Conservation (phyloP, 2,329 filamentous ascomycete species). For the Beauveria caledonica region DNA sequence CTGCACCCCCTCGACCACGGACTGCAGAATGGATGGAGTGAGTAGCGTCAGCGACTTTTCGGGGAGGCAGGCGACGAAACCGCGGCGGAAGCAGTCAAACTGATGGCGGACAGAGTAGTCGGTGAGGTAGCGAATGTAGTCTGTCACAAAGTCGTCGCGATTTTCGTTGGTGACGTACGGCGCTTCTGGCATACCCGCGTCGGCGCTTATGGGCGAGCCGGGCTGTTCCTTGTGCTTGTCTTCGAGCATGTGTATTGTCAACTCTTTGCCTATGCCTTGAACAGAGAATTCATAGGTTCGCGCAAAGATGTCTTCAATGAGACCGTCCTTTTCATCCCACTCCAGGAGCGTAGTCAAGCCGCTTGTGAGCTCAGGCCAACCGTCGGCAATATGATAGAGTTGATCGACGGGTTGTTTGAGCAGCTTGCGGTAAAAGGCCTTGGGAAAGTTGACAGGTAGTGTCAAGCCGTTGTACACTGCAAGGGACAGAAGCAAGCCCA, state of each 20-base stretch:
- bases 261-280: conserved; percentile 45
- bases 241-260: conserved; percentile 48
- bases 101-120: conserved; percentile 70
- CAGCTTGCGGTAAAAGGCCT: conserved; percentile 74
- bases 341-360: conserved; percentile 65
- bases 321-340: conserved; percentile 67
- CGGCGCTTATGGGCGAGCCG: conserved; percentile 30
- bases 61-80: conserved; percentile 70
- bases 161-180: conserved; percentile 75
- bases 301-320: conserved; percentile 73
- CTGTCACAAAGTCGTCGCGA: conserved; percentile 66
- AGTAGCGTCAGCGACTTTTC: conserved; percentile 65
- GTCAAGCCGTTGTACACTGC: conserved; percentile 92
- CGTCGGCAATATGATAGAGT: conserved; percentile 72
- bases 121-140: conserved; percentile 80
- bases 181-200: conserved; percentile 41
- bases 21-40: conserved; percentile 61
- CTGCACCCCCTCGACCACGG: conserved; percentile 73
- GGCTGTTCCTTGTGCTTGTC: conserved; percentile 44
- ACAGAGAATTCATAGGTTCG: conserved; percentile 81
- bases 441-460: conserved; percentile 80
- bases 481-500: conserved; percentile 80
- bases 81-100: conserved; percentile 69
- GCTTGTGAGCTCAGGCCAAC: conserved; percentile 74
- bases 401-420: conserved; percentile 60